Percentiles rank a stretch among this genome's conserved stretches.
phyloP scores from a whole-genome alignment of 768 basidiomycete species.

The Tylopilus vinaceipallidus region DNA sequence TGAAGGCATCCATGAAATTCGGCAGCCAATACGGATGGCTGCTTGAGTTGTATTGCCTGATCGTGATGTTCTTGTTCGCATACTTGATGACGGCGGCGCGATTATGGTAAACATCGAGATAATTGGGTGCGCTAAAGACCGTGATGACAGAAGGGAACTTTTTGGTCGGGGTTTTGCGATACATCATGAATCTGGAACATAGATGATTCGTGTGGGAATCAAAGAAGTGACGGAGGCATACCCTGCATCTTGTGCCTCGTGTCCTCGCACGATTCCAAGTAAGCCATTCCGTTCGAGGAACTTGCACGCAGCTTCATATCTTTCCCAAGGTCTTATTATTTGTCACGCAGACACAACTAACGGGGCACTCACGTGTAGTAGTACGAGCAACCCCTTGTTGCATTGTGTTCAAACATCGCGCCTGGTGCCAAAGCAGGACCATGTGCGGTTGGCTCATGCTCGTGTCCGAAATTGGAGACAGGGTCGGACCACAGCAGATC shows the following conservation, averaged over 20 bases:
- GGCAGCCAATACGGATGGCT: constrained; percentile 94
- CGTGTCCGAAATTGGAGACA: constrained; percentile 82
- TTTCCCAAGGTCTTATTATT: constrained; percentile 18
- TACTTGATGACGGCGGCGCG: constrained; percentile 97
- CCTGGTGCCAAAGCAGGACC: constrained; percentile 55
- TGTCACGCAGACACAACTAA: neutral
- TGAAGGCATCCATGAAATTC: constrained; percentile 98
- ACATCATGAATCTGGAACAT: constrained; percentile 77
- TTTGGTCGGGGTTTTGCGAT: constrained; percentile 90
- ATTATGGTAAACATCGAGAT: constrained; percentile 96
- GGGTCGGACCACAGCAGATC: constrained; percentile 98
- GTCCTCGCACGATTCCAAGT: constrained; percentile 91
- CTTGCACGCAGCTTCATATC: constrained; percentile 90
- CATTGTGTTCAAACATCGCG: constrained; percentile 73
- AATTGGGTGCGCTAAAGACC: constrained; percentile 97
- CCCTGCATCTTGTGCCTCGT: constrained; percentile 98
- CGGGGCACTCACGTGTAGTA: constrained; percentile 76
- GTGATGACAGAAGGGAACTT: constrained; percentile 98
- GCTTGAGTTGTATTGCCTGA: constrained; percentile 79
- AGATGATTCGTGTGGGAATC: neutral
- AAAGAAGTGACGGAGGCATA: constrained; percentile 34
- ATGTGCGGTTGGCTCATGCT: constrained; percentile 53
- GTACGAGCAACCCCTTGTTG: constrained; percentile 86
- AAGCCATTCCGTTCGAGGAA: constrained; percentile 92
- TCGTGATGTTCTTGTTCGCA: constrained; percentile 95